Conservation (phyloP, 192 early-diverging fungal species). For the Chytriomyces sp. region DNA sequence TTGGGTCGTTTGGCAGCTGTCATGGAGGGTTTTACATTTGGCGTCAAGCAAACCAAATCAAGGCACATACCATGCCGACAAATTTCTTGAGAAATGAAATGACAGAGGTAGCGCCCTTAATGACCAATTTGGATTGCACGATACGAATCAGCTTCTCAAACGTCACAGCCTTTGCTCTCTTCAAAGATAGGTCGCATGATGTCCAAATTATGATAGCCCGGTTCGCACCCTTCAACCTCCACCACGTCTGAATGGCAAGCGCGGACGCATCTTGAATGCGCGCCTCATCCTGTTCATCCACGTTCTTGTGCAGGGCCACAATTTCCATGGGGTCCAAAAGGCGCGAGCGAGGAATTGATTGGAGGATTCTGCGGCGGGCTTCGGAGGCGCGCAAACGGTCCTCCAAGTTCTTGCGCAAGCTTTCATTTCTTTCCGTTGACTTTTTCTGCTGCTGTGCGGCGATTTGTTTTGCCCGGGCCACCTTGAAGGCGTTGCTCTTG, state of each 20-base stretch:
- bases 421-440: constrained; percentile 3
- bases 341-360: constrained; percentile 28
- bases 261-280: constrained; percentile 20
- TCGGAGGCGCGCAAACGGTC: constrained; percentile 32
- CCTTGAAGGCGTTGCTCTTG: constrained; percentile 28
- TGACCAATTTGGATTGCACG: constrained; percentile 43
- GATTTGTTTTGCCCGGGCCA: constrained; percentile 45
- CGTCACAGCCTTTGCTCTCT: constrained; percentile 25
- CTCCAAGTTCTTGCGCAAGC: constrained; percentile 35
- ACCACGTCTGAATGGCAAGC: constrained; percentile 27
- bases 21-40: neutral
- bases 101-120: constrained; percentile 40
- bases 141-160: constrained; percentile 41
- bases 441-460: constrained; percentile 37
- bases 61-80: neutral
- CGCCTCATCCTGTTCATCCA: constrained; percentile 17
- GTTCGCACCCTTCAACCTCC: constrained; percentile 21
- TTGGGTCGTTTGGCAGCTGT: neutral
- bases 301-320: neutral
- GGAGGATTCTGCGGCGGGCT: constrained; percentile 11
- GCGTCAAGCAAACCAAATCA: neutral
- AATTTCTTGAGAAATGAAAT: constrained; percentile 27
- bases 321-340: constrained; percentile 11
- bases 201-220: constrained; percentile 6
- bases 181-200: neutral